These are phyloP conservation scores for Debaryomyces subglobosus DNA, from an alignment of 1,139 yeast genomes.

Conservation along the genomic window DNA sequence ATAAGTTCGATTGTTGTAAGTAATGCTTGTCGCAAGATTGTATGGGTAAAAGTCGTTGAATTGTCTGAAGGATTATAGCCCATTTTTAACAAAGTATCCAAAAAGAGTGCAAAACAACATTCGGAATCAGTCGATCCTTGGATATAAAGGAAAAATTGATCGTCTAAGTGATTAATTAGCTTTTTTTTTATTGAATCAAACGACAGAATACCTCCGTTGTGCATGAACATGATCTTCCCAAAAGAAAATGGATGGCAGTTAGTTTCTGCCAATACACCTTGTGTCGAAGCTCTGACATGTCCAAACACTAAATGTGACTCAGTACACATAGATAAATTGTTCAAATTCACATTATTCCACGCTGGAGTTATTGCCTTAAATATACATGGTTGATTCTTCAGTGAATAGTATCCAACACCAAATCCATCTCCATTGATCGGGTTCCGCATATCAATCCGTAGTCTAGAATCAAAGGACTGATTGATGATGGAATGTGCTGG, in stretches of 20 bases:
- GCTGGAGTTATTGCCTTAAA: slow-evolving; percentile 97
- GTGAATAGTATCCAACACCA: slow-evolving; percentile 91
- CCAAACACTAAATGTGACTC: slow-evolving; percentile 85
- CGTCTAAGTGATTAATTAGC: slow-evolving; percentile 72
- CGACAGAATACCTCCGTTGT: slow-evolving; percentile 86
- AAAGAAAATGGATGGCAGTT: slow-evolving; percentile 94
- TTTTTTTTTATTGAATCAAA: slow-evolving; percentile 74
- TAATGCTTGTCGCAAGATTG: slow-evolving; percentile 66
- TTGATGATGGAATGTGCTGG: slow-evolving; percentile 98
- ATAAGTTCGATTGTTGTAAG: slow-evolving; percentile 72
- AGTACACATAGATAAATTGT: slow-evolving; percentile 84
- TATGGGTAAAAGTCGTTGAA: slow-evolving; percentile 47
- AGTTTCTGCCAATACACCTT: slow-evolving; percentile 90
- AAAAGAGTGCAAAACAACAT: slow-evolving; percentile 86
- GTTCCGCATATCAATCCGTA: slow-evolving; percentile 81
- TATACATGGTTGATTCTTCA: slow-evolving; percentile 52
- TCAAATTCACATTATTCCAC: slow-evolving; percentile 93
- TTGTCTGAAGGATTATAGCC: slow-evolving; percentile 69
- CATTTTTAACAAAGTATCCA: slow-evolving; percentile 73
- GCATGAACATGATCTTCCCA: slow-evolving; percentile 93
- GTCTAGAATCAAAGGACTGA: slow-evolving; percentile 89
- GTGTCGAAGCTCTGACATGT: slow-evolving; percentile 94
- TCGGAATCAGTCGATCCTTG: slow-evolving; percentile 97
- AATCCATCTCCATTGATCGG: slow-evolving; percentile 98
- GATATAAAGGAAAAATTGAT: slow-evolving; percentile 73